Conservation (phyloP, 345 rosid species). For the Hirschfeldia incana region DNA sequence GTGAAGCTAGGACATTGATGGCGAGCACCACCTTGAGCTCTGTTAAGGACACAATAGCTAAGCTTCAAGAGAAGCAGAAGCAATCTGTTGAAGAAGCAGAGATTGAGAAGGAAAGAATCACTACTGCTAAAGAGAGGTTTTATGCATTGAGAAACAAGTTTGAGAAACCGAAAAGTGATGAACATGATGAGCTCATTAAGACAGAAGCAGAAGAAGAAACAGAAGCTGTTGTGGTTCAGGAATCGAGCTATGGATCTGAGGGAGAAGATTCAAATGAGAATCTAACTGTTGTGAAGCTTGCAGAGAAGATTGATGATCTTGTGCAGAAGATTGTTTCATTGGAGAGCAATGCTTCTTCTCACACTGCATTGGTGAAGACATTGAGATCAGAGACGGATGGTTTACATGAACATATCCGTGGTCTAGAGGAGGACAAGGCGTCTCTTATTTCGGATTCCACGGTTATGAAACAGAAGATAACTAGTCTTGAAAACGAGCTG, state of each 20-base stretch:
- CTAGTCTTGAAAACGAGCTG: slow-evolving; percentile 63
- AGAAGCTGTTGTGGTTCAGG: slow-evolving; percentile 8
- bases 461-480: slow-evolving; percentile 46
- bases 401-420: slow-evolving; percentile 50
- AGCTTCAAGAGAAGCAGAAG: slow-evolving; percentile 61
- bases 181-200: slow-evolving; percentile 23
- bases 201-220: neutral
- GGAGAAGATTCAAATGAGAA: slow-evolving; percentile 38
- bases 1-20: slow-evolving; percentile 80
- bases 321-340: slow-evolving; percentile 65
- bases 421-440: slow-evolving; percentile 65
- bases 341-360: slow-evolving; percentile 64
- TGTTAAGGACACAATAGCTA: slow-evolving; percentile 59
- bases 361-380: slow-evolving; percentile 57
- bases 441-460: slow-evolving; percentile 46
- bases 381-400: slow-evolving; percentile 61
- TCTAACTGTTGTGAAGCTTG: slow-evolving; percentile 55
- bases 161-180: slow-evolving; percentile 22
- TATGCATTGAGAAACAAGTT: slow-evolving; percentile 42
- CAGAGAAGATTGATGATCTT: slow-evolving; percentile 71
- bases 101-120: slow-evolving; percentile 53
- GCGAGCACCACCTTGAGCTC: slow-evolving; percentile 68
- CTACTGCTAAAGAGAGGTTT: slow-evolving; percentile 48
- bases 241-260: slow-evolving; percentile 36
- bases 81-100: slow-evolving; percentile 53